A percentile compares a stretch with the other conserved stretches of the same genome.
These are phyloP conservation scores for Simmondsia chinensis DNA, from an alignment of 148 eudicot species.

Conservation along the genomic window DNA sequence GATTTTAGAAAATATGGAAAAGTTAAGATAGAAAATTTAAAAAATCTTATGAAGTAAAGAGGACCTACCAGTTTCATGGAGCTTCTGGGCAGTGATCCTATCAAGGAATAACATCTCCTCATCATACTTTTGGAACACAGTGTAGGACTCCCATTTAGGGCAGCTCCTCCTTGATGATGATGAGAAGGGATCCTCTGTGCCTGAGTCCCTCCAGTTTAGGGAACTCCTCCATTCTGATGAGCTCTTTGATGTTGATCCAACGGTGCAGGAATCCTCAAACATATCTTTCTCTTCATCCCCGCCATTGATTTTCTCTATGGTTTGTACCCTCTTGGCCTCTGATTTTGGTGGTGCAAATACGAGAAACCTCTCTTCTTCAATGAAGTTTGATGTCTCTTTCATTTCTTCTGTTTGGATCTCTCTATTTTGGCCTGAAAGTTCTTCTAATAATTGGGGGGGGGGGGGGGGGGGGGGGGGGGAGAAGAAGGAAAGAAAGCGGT, in stretches of 20 bases:
- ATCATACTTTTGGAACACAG: conserved; percentile 87
- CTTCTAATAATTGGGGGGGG: not conserved
- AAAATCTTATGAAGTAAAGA: not conserved
- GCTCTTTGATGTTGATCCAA: conserved; percentile 88
- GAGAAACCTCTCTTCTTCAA: conserved; percentile 30
- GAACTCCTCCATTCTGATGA: conserved; percentile 98
- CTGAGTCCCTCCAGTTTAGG: conserved; percentile 49
- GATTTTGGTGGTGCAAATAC: conserved; percentile 30
- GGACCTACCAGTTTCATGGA: conserved; percentile 86
- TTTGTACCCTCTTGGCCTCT: conserved; percentile 30
- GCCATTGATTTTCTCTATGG: conserved; percentile 19
- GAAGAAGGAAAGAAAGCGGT: too few relatives aligned
- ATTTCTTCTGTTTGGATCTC: too few relatives aligned
- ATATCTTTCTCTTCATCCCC: conserved; percentile 32
- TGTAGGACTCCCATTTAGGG: conserved; percentile 94
- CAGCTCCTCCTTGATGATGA: conserved; percentile 88
- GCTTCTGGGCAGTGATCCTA: conserved; percentile 76
- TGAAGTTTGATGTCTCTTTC: conserved; percentile 15
- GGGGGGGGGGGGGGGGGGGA: too few relatives aligned
- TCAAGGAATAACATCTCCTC: conserved; percentile 85
- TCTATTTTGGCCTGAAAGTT: too few relatives aligned
- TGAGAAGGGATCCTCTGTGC: conserved; percentile 82
- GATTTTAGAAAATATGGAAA: not conserved
- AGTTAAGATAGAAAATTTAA: too few relatives aligned
- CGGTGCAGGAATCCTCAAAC: conserved; percentile 56